Conservation (phyloP, 768 basidiomycete genomes). For the Harrya chromipes region DNA sequence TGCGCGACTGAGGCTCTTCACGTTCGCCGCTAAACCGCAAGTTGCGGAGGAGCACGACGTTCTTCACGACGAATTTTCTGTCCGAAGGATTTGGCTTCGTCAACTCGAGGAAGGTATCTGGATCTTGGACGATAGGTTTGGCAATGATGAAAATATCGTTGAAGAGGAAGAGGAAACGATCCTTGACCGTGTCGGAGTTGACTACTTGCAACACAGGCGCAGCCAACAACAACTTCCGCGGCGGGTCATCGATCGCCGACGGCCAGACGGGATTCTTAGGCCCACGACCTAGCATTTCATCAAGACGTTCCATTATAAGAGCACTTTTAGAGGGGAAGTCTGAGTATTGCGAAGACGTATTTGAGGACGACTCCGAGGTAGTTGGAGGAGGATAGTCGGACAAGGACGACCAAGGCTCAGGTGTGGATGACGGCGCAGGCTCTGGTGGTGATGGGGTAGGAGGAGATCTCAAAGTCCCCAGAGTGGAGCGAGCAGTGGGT, state of each 20-base stretch:
- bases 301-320: constrained; percentile 63
- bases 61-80: constrained; percentile 85
- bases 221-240: constrained; percentile 79
- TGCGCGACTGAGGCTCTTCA: constrained; percentile 51
- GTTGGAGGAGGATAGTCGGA: constrained; percentile 69
- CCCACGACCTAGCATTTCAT: constrained; percentile 64
- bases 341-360: constrained; percentile 68
- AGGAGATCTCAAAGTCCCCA: constrained; percentile 35
- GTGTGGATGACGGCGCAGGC: constrained; percentile 60
- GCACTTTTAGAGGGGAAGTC: constrained; percentile 45
- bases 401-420: constrained; percentile 74
- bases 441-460: constrained; percentile 49
- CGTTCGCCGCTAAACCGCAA: constrained; percentile 70
- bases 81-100: constrained; percentile 58
- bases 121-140: constrained; percentile 77
- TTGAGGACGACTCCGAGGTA: constrained; percentile 73
- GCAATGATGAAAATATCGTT: constrained; percentile 91
- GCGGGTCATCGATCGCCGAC: constrained; percentile 75
- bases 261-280: constrained; percentile 58
- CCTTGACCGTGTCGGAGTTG: constrained; percentile 91
- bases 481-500: constrained; percentile 12
- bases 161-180: constrained; percentile 96
- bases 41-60: constrained; percentile 73
- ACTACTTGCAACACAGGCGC: constrained; percentile 92
- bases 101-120: constrained; percentile 57